These are phyloP conservation scores for Thelonectria rubi DNA, from an alignment of 2,329 filamentous ascomycete genomes.

Conservation along the genomic window DNA sequence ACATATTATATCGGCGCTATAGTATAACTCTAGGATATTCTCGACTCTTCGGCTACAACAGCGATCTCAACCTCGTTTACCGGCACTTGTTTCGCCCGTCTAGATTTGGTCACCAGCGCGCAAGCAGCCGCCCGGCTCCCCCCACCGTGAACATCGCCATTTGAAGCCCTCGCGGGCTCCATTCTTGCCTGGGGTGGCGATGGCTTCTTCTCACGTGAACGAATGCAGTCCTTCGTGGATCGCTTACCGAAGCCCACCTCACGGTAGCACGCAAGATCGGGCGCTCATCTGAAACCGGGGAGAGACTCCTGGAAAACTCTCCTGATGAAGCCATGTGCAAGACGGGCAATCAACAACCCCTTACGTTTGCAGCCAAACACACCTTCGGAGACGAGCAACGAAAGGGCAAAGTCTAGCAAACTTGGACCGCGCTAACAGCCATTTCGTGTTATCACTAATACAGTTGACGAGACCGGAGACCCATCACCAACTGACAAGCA, in stretches of 20 bases:
- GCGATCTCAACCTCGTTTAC: conserved; percentile 12
- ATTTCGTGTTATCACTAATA: background rate
- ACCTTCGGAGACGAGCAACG: background rate
- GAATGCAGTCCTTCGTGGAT: background rate
- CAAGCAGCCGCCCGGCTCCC: background rate
- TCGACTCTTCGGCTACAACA: background rate
- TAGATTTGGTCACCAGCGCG: conserved; percentile 13
- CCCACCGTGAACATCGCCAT: background rate
- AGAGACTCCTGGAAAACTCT: background rate
- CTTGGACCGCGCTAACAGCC: background rate
- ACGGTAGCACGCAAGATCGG: background rate
- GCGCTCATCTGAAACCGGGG: background rate
- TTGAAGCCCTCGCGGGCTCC: background rate
- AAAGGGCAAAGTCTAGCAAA: background rate
- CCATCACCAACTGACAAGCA: background rate
- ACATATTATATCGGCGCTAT: background rate
- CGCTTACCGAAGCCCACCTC: background rate
- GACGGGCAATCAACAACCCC: background rate
- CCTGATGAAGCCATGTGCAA: background rate
- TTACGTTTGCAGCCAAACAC: background rate
- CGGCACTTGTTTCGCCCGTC: conserved; percentile 9
- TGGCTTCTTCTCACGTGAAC: background rate
- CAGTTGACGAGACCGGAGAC: background rate
- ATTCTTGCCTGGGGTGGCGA: background rate
- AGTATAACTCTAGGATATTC: conserved; percentile 11